Evolutionary conservation across 169 alveolate species (phyloP), one percentile per base, ranked within the genome.

Genomic region (Theileria orientalis): DNA sequence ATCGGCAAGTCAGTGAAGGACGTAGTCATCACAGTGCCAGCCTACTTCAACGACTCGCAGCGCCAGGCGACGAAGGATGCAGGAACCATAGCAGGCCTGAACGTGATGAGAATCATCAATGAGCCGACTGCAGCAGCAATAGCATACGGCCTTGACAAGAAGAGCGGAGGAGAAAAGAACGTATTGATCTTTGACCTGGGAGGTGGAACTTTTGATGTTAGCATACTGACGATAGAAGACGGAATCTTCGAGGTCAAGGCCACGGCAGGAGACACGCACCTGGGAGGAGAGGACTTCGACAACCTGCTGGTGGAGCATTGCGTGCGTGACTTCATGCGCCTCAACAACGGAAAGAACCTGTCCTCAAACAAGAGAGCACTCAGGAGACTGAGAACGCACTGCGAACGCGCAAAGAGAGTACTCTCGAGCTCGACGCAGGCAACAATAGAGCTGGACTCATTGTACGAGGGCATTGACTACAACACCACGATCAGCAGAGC

Each of bases 231-330:
- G 52, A 95, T 98, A 66, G 98, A 96, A 76, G 99, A 96, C 73
- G 98, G 99, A 54, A 94, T 95, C 47, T 95, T 96, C 84, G 99
- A 98, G 80, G 99, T 98, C 30, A 95, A 94, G 90, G 99, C 99
- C 37, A 98, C 99, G 9, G 96, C 98, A 29, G 99, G 99, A 49
- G 99, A 98, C 85, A 98, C 99, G 21, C 99, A 96, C 83, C 89
- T 98, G 71, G 99, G 99, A 59, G 99, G 99, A 27, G 99, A 98
- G 86, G 99, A 98, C 84, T 97, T 97, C 89, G 99, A 98, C 92
- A 94, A 97, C 80, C 92, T 97, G 69, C 79, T 98, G 44, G 96
- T 97, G 21, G 98, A 97, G 61, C 96, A 92, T 87, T 96, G 98
- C 88, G 96, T 96, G 56, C 95, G 95, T 84, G 97, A 95, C 79